Evolutionary conservation across 2,329 filamentous ascomycete species (phyloP), one percentile per base, ranked within the genome.

Genomic region (Rhinocladiella mackenziei): DNA sequence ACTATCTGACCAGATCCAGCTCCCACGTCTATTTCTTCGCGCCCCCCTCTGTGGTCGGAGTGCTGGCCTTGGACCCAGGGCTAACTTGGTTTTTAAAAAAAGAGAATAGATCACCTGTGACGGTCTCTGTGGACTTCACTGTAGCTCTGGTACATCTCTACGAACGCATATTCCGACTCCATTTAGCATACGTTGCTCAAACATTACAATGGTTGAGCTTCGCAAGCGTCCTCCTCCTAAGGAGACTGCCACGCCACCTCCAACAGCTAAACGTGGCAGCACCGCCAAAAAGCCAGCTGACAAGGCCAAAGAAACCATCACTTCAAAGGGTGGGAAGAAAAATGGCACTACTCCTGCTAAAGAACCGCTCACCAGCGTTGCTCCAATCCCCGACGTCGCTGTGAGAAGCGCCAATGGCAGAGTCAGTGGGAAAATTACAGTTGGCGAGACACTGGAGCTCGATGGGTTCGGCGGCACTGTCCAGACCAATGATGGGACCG

Each of bases 401-500:
- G 19, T 51, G 17, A 17, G 51, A 26, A 52, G 48, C 43, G 38
- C 41, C 20, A 53, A 36, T 11, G 50, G 56, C 26, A 62, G 55
- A 30, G 28, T 38, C 19, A 25, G 14, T 13, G 45, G 31, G 2
- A 60, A 56, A 33, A 43, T 53, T 15, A 57, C 60, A 23, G 67
- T 71, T 20, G 78, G 77, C 52, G 71, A 77, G 51, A 73, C 62
- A 18, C 67, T 83, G 53, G 60, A 69, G 36, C 65, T 82, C 38
- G 67, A 75, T 10, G 64, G 62, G 20, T 81, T 82, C 56, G 78
- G 78, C 44, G 77, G 76, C 43, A 82, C 92, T 61, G 70, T 98
- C 53, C 80, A 92, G 72, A 92, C 84, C 51, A 81, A 97, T 55
- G 87, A 94, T 53, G 89, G 89, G 58, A 71, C 75, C 41, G 86